A percentile compares a stretch with the other conserved stretches of the same genome.
These are phyloP conservation scores for Yamadazyma aaseri DNA, from an alignment of 1,139 yeast species.

Conservation along the genomic window DNA sequence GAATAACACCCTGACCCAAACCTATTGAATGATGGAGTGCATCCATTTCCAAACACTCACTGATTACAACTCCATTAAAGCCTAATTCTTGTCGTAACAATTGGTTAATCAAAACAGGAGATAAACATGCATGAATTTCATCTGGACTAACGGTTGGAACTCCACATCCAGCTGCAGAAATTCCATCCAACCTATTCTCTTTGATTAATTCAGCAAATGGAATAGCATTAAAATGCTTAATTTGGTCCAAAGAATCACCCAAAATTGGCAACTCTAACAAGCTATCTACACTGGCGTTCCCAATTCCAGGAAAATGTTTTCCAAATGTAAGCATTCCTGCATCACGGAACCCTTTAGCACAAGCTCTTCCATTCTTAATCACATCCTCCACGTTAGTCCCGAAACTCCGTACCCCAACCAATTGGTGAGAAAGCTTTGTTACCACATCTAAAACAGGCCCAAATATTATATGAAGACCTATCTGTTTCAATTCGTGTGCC, in stretches of 20 bases:
- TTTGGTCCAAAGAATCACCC: slow-evolving; percentile 55
- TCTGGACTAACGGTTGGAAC: slow-evolving; percentile 63
- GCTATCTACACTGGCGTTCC: slow-evolving; percentile 59
- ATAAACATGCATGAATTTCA: slow-evolving; percentile 63
- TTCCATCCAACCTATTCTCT: slow-evolving; percentile 51
- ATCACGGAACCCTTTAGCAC: slow-evolving; percentile 53
- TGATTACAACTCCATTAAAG: slow-evolving; percentile 59
- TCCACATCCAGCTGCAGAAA: slow-evolving; percentile 67
- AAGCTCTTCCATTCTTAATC: slow-evolving; percentile 51
- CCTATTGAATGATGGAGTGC: slow-evolving; percentile 63
- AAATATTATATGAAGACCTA: slow-evolving; percentile 57
- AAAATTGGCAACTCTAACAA: slow-evolving; percentile 59
- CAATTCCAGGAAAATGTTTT: slow-evolving; percentile 69
- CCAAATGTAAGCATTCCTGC: slow-evolving; percentile 61
- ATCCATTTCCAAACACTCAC: slow-evolving; percentile 68
- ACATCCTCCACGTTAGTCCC: slow-evolving; percentile 64
- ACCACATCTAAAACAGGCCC: slow-evolving; percentile 69
- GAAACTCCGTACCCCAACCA: slow-evolving; percentile 63
- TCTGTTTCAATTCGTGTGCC: slow-evolving; percentile 50
- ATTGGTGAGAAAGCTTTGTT: slow-evolving; percentile 54
- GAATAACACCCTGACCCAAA: slow-evolving; percentile 62
- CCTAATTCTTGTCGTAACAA: slow-evolving; percentile 52
- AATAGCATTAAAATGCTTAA: slow-evolving; percentile 48
- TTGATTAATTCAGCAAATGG: slow-evolving; percentile 55
- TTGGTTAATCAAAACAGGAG: slow-evolving; percentile 56